Evolutionary conservation across 306 rosid species (phyloP).

Genomic region (Dalbergia cochinchinensis): DNA sequence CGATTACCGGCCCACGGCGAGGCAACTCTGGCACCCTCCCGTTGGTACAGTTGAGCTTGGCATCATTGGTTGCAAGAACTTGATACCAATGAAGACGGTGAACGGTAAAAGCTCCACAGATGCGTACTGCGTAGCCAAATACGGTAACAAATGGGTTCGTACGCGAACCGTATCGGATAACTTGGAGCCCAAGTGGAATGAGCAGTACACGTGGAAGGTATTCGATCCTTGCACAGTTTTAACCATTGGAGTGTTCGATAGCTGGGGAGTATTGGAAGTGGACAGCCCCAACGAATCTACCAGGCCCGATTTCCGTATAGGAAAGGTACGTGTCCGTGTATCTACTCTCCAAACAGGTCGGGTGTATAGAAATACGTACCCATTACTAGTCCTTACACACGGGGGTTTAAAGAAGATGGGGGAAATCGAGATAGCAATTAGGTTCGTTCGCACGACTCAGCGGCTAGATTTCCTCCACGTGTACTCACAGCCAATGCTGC

Average conservation of each 20-base stretch:
- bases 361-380: slow-evolving; percentile 70
- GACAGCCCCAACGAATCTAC: slow-evolving; percentile 42
- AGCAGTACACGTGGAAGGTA: slow-evolving; percentile 91
- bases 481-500: slow-evolving; percentile 75
- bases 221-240: slow-evolving; percentile 87
- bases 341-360: slow-evolving; percentile 72
- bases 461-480: slow-evolving; percentile 75
- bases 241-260: slow-evolving; percentile 79
- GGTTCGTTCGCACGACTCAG: slow-evolving; percentile 62
- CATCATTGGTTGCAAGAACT: slow-evolving; percentile 68
- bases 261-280: slow-evolving; percentile 45
- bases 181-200: slow-evolving; percentile 91
- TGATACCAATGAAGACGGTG: slow-evolving; percentile 75
- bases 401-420: slow-evolving; percentile 78
- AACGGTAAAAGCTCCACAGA: slow-evolving; percentile 70
- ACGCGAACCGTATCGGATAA: slow-evolving; percentile 74
- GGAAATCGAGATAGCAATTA: slow-evolving; percentile 77
- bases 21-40: slow-evolving; percentile 88
- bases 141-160: slow-evolving; percentile 86
- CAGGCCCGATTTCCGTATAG: slow-evolving; percentile 67
- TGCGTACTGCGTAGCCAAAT: slow-evolving; percentile 86
- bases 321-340: slow-evolving; percentile 73
- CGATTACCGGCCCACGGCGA: slow-evolving; percentile 90
- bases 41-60: slow-evolving; percentile 83
- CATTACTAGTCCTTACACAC: slow-evolving; percentile 60